phyloP scores from a whole-genome alignment of 768 basidiomycete genomes.

The Gloeostereum incarnatum region DNA sequence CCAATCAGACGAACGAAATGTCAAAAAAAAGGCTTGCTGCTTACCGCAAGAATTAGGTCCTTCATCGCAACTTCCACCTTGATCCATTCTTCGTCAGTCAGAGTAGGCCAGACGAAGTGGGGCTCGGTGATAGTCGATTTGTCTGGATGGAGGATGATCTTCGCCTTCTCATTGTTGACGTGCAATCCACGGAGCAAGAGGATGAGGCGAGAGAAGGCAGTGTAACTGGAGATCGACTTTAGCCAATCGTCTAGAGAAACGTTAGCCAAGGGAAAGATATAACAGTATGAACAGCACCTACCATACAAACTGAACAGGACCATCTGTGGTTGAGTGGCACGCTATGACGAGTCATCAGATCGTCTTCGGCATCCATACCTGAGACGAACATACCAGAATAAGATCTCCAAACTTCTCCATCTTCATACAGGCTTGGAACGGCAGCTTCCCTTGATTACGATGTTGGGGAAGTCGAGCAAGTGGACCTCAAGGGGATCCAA shows the following conservation, averaged over 20 bases:
- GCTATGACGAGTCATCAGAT: constrained; percentile 28
- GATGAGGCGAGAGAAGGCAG: constrained; percentile 96
- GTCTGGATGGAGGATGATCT: constrained; percentile 96
- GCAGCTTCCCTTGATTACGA: constrained; percentile 99
- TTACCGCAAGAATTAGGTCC: constrained; percentile 83
- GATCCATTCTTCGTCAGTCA: constrained; percentile 95
- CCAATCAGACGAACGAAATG: constrained; percentile 25
- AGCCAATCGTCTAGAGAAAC: constrained; percentile 80
- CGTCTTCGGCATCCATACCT: too few species aligned
- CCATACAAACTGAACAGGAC: constrained; percentile 95
- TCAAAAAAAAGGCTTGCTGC: constrained; percentile 12
- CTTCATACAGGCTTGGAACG: constrained; percentile 99
- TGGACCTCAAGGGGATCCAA: constrained; percentile 96
- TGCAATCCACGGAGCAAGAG: constrained; percentile 95
- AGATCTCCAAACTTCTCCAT: constrained; percentile 99
- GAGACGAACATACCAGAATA: constrained; percentile 56
- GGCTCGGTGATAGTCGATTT: constrained; percentile 95
- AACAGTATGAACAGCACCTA: constrained; percentile 46
- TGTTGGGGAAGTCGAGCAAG: constrained; percentile 99
- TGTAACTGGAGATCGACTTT: constrained; percentile 97
- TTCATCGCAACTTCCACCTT: constrained; percentile 99
- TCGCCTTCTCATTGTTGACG: constrained; percentile 99
- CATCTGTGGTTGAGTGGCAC: constrained; percentile 98
- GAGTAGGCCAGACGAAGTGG: constrained; percentile 95
- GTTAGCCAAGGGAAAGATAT: constrained; percentile 5